These are phyloP conservation scores for Fraxinus baroniana DNA, from an alignment of 305 asterid genomes.

Conservation along the genomic window DNA sequence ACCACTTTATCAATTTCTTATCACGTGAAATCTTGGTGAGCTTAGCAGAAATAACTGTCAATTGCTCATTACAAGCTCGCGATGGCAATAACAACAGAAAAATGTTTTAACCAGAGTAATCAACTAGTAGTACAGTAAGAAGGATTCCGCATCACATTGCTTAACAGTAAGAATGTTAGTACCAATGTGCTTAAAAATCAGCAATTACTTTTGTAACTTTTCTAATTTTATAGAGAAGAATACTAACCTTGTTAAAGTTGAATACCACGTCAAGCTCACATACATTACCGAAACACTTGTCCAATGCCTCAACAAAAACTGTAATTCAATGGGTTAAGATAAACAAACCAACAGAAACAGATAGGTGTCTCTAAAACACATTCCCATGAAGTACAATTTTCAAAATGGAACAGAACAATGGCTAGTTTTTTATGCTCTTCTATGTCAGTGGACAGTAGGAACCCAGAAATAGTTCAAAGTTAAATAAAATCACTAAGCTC, in stretches of 20 bases:
- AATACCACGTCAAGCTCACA: constrained; percentile 91
- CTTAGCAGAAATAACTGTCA: constrained; percentile 6
- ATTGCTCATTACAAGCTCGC: background rate
- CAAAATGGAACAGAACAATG: background rate
- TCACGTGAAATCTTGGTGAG: background rate
- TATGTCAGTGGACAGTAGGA: background rate
- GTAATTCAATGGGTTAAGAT: constrained; percentile 27
- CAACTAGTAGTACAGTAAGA: background rate
- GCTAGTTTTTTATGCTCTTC: background rate
- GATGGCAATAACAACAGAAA: background rate
- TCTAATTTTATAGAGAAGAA: constrained; percentile 22
- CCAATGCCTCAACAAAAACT: constrained; percentile 91
- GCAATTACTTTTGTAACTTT: background rate
- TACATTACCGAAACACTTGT: constrained; percentile 84
- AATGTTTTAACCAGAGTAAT: background rate
- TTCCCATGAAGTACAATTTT: constrained; percentile 1
- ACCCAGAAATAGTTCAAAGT: background rate
- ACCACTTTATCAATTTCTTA: background rate
- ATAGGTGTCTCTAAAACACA: background rate
- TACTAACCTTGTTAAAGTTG: constrained; percentile 81
- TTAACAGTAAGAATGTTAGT: background rate
- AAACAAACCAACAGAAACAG: constrained; percentile 1
- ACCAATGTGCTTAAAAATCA: background rate
- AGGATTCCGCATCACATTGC: background rate
- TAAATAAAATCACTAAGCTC: background rate